Percentiles rank a stretch among this genome's conserved stretches.
These are phyloP conservation scores for Xylaria sp. DNA, from an alignment of 2,329 filamentous ascomycete genomes.

Conservation along the genomic window DNA sequence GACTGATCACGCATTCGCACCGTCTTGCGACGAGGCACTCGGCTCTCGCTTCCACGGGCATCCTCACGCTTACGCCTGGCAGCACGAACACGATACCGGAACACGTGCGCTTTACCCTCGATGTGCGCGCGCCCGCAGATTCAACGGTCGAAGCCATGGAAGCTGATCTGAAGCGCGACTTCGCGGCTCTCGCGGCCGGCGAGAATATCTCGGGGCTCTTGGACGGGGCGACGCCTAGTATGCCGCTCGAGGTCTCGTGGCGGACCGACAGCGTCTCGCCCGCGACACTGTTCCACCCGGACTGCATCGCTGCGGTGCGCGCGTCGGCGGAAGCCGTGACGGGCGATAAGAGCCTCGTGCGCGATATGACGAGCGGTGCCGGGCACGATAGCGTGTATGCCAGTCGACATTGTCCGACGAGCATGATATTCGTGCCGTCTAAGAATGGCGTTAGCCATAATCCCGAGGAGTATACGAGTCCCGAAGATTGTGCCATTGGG, in stretches of 20 bases:
- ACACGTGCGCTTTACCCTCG: conserved; percentile 73
- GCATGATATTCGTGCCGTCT: conserved; percentile 75
- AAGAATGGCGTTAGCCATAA: conserved; percentile 72
- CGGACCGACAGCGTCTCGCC: conserved; percentile 70
- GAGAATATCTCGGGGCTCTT: conserved; percentile 62
- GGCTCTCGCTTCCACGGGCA: conserved; percentile 76
- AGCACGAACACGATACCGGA: conserved; percentile 81
- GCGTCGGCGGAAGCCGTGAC: conserved; percentile 68
- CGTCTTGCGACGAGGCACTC: conserved; percentile 68
- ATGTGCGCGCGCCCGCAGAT: conserved; percentile 70
- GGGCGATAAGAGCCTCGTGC: conserved; percentile 57
- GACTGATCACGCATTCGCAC: conserved; percentile 74
- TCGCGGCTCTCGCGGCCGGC: conserved; percentile 68
- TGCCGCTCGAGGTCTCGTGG: conserved; percentile 56
- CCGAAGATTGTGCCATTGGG: conserved; percentile 67
- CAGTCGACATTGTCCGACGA: conserved; percentile 68
- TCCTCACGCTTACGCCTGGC: conserved; percentile 73
- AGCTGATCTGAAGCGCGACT: conserved; percentile 65
- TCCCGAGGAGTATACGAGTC: conserved; percentile 69
- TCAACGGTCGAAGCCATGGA: conserved; percentile 68
- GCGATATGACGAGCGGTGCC: conserved; percentile 56
- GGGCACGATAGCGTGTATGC: conserved; percentile 68
- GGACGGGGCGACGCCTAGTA: conserved; percentile 42
- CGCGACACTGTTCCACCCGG: conserved; percentile 72
- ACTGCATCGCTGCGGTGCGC: conserved; percentile 74